A percentile compares a stretch with the other conserved stretches of the same genome.
phyloP scores from a whole-genome alignment of 139 green algal genomes.

The Zygnema circumcarinatum region DNA sequence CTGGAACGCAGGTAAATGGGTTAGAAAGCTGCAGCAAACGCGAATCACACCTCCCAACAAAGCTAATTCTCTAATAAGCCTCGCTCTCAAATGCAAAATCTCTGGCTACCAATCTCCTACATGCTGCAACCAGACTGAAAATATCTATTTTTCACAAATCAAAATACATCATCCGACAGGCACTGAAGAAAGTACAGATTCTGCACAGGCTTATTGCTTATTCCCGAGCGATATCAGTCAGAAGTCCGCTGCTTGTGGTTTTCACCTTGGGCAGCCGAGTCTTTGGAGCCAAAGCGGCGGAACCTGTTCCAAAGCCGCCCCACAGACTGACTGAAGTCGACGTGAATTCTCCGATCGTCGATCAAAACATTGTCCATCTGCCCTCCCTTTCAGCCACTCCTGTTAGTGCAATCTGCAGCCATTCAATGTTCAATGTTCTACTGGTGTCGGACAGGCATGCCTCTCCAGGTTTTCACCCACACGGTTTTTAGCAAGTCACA shows the following conservation, averaged over 20 bases:
- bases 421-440: constrained; percentile 8
- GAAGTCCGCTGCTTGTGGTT: too few relatives aligned
- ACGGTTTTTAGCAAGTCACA: constrained; percentile 5
- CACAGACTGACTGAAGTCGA: constrained; percentile 95
- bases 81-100: not conserved
- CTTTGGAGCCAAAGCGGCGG: constrained; percentile 47
- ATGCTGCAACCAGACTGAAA: too few relatives aligned
- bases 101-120: too few relatives aligned
- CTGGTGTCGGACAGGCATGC: not conserved
- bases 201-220: too few relatives aligned
- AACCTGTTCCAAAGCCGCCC: constrained; percentile 94
- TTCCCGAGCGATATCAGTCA: too few relatives aligned
- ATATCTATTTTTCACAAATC: too few relatives aligned
- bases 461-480: too few relatives aligned
- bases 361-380: constrained; percentile 99
- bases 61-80: not conserved
- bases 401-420: too few relatives aligned
- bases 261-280: constrained; percentile 16
- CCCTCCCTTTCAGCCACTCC: too few relatives aligned
- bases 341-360: constrained; percentile 91
- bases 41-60: not conserved
- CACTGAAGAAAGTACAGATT: not conserved
- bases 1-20: not conserved
- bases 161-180: not conserved
- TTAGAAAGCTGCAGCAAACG: not conserved